Evolutionary conservation across 371 early-diverging fungal species (phyloP), one percentile per base, ranked within the genome.

Genomic region (Mucor sp.): DNA sequence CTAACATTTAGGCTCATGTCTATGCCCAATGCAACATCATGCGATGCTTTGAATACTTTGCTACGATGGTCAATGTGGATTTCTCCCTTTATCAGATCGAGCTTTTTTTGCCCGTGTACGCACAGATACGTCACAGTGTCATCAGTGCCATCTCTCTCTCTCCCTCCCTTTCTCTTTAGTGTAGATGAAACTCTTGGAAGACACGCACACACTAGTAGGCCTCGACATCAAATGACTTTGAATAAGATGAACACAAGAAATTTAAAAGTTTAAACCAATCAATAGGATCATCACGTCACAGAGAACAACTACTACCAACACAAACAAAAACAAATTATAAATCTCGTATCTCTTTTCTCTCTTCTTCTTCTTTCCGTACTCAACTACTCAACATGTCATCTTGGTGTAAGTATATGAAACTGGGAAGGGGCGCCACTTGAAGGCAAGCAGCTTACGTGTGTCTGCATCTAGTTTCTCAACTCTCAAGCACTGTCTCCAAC

Each of bases 401-500:
- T 58, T 72, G 72, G 72, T 72, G 72, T 72, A 69, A 65, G 62
- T 30, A 35, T 47, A 41, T n/a, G 17, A 15, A 43, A 37, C 15
- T 25, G 9, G 6, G 8, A 37, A 28, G 7, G 33, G 32, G 35
- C 1, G 35, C 5, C 23, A 19, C 1, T 32, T 5, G 7, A 56
- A 4, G 30, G 30, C 17, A 30, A 14, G 14, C 1, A n/a, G 17
- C 14, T 30, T 4, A 32, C 5, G 12, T 0, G 23, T 19, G 11
- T 17, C 1, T 39, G 6, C 30, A 14, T 17, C 11, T 65, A 83
- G 83, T 83, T 63, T 83, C 83, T 50, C 83, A 83, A 66, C 55
- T 83, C 53, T 69, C 80, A 15, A 83, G 83, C 44, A 83, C 83
- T 30, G 83, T 83, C 9, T 78, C 83, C 43, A 83, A 78, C 58